Base-by-base conservation (phyloP, 75 land plant species). In the Pseudotsuga menziesii region DNA sequence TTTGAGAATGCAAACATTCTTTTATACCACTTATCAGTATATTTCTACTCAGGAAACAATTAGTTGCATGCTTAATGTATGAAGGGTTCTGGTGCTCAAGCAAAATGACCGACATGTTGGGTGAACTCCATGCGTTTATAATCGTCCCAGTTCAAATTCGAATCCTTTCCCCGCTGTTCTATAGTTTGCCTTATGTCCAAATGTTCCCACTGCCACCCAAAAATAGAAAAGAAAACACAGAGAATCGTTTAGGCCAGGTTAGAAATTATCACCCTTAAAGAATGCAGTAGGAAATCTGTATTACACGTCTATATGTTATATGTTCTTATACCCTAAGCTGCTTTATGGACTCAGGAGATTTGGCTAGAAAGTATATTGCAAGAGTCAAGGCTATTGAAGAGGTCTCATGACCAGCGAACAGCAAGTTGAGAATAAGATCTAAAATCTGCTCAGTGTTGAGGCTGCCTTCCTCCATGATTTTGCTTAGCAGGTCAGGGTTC, bases 401-500 rank as follows among this genome's bases (percentile, higher is more conserved):
- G 55, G 89, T 87, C 71, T 87, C 89, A 69, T 87, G 82, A n/a
- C 89, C 89, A 66, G 79, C 89, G 25, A 87, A 74, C 15, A 87
- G 59, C 22, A 80, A 58, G 56, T 82, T 82, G 56, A 87, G 54
- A 58, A 87, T 77, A 23, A 87, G 84, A 27, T 80, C 79, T 39
- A 87, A 80, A 79, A 62, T 82, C 83, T 58, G 64, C 58, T 25
- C 61, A 62, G 35, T 80, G 25, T 12, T 35, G 59, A 14, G 58
- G 35, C 13, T 71, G 17, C 56, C 66, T 64, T 59, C 52, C 73
- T 81, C 87, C 78, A 85, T 61, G 4, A 85, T 86, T 84, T 82
- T 82, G 20, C 77, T 83, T 0, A 92, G 85, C 20, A 90, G 85
- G 76, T 92, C 95, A 9, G 14, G 32, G 23, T 27, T 56, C 27